Evolutionary conservation across 306 rosid genomes (phyloP).

Genomic region (Cajanus cajan): DNA sequence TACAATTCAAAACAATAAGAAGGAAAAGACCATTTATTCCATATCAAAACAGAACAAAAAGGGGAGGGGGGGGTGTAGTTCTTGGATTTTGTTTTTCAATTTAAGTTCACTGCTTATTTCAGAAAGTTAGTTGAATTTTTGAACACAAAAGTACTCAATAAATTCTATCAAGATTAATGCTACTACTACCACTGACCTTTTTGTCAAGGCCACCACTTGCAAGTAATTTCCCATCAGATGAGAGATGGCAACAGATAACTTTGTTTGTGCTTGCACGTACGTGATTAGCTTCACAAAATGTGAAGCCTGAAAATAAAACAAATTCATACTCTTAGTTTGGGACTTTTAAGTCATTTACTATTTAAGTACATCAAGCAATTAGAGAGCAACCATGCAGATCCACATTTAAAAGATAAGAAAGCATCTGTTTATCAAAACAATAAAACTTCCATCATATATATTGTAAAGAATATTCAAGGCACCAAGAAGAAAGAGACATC

Average conservation of each 20-base stretch:
- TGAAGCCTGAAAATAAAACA: conserved; percentile 59
- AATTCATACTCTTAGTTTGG: conserved; percentile 12
- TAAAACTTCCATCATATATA: background rate
- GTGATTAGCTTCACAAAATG: conserved; percentile 63
- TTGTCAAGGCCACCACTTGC: conserved; percentile 97
- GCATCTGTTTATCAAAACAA: background rate
- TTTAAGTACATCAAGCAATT: background rate
- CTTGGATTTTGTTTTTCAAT: background rate
- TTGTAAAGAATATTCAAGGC: conserved; percentile 8
- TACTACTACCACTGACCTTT: conserved; percentile 57
- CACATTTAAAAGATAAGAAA: background rate
- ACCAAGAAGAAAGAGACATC: background rate
- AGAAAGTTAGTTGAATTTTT: background rate
- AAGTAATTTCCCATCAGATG: conserved; percentile 91
- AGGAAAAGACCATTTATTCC: conserved; percentile 5
- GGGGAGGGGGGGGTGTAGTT: no score
- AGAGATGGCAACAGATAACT: conserved; percentile 85
- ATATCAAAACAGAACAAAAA: background rate
- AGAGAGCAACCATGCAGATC: conserved; percentile 2
- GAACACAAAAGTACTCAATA: background rate
- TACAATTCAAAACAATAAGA: conserved; percentile 37
- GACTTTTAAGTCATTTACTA: background rate
- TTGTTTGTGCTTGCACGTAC: conserved; percentile 74
- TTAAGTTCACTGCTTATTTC: conserved; percentile 19
- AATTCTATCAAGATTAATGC: conserved; percentile 3